Evolutionary conservation across 768 basidiomycete genomes (phyloP).

Genomic region (Termitomyces sp.): DNA sequence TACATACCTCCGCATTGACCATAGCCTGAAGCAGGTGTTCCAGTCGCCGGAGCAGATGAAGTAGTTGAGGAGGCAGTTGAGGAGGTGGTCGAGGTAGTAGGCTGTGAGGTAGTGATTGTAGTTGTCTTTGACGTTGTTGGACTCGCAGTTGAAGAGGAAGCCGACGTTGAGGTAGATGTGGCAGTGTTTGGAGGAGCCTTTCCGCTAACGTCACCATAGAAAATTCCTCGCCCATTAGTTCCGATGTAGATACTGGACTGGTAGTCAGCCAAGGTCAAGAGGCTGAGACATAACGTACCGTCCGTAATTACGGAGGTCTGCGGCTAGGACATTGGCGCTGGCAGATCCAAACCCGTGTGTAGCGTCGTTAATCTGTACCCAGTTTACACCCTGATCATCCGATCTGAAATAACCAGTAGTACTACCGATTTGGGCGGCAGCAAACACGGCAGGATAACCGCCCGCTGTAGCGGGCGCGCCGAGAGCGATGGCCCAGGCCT

Average conservation of each 20-base stretch:
- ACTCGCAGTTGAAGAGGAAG: constrained; percentile 17
- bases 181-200: constrained; percentile 25
- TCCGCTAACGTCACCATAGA: constrained; percentile 42
- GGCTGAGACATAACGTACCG: constrained; percentile 28
- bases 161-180: constrained; percentile 17
- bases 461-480: constrained; percentile 47
- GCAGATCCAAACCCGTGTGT: constrained; percentile 55
- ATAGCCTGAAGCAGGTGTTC: constrained; percentile 25
- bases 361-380: constrained; percentile 59
- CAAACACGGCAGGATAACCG: constrained; percentile 53
- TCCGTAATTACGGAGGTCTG: constrained; percentile 51
- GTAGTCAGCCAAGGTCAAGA: neutral
- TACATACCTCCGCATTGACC: constrained; percentile 41
- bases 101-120: constrained; percentile 16
- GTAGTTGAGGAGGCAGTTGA: constrained; percentile 19
- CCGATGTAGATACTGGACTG: constrained; percentile 52
- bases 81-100: constrained; percentile 18
- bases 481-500: constrained; percentile 57
- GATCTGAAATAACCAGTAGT: constrained; percentile 55
- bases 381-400: constrained; percentile 51
- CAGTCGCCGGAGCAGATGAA: constrained; percentile 25
- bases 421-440: constrained; percentile 47
- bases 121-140: constrained; percentile 17
- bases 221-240: constrained; percentile 58
- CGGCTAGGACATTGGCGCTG: constrained; percentile 42